phyloP scores from a whole-genome alignment of 257 asterid species.

The Solanum okadae region DNA sequence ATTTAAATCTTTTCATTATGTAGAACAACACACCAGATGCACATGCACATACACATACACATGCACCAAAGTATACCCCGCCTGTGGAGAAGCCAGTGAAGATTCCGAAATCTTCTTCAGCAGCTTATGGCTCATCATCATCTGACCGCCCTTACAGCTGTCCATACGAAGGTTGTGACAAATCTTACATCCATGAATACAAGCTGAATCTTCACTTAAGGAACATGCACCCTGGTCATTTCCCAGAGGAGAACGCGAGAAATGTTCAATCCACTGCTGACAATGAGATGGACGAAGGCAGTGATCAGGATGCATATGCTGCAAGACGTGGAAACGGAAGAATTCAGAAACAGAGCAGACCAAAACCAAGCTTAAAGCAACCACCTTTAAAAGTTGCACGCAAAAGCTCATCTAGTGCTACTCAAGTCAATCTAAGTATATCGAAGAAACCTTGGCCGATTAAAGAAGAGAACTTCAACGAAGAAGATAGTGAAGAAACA shows the following conservation, averaged over 20 bases:
- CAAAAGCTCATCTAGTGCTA: conserved; percentile 35
- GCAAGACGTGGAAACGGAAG: conserved; percentile 47
- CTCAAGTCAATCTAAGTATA: conserved; percentile 38
- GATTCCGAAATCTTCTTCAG: conserved; percentile 49
- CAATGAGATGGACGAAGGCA: conserved; percentile 69
- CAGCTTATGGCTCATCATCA: conserved; percentile 50
- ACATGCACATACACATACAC: background rate
- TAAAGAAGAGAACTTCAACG: conserved; percentile 49
- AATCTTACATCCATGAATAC: conserved; percentile 98
- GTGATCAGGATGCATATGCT: conserved; percentile 62
- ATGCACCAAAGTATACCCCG: conserved; percentile 29
- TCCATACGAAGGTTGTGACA: conserved; percentile 91
- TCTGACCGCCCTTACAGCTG: conserved; percentile 87
- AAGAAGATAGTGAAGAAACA: conserved; percentile 96
- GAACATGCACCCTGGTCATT: conserved; percentile 93
- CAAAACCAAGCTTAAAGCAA: conserved; percentile 64
- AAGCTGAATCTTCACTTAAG: conserved; percentile 90
- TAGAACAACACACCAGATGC: conserved; percentile 48
- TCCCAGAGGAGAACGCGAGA: conserved; percentile 64
- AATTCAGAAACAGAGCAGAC: conserved; percentile 53
- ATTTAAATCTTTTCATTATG: conserved; percentile 1
- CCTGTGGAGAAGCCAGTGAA: conserved; percentile 68
- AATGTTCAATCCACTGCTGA: conserved; percentile 30
- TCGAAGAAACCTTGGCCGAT: conserved; percentile 52
- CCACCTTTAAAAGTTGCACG: conserved; percentile 77